Evolutionary conservation across 768 basidiomycete species (phyloP).

Genomic region (Leccinellum rugosiceps): DNA sequence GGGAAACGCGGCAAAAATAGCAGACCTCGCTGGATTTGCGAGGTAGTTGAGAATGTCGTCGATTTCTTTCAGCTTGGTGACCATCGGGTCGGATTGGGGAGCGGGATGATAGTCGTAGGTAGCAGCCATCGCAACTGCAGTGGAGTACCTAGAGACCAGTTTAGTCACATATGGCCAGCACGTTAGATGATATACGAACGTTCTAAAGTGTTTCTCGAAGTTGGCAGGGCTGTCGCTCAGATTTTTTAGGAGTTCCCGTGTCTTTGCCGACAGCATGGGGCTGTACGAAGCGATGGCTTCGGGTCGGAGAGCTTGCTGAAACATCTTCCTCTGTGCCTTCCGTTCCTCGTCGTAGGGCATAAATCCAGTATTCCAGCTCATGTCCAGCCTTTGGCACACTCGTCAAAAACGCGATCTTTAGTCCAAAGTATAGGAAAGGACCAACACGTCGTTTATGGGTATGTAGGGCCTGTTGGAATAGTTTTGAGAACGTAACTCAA

Average conservation of each 20-base stretch:
- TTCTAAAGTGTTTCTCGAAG: slow-evolving; percentile 9
- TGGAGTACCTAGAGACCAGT: background rate
- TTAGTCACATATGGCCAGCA: background rate
- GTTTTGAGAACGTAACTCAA: slow-evolving; percentile 4
- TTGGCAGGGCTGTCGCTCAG: background rate
- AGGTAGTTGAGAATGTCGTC: background rate
- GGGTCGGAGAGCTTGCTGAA: slow-evolving; percentile 1
- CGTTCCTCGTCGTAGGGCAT: slow-evolving; percentile 5
- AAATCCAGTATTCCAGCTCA: slow-evolving; percentile 4
- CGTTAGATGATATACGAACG: background rate
- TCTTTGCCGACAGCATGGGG: slow-evolving; percentile 1
- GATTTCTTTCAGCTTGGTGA: slow-evolving; percentile 2
- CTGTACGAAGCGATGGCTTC: background rate
- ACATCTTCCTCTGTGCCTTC: slow-evolving; percentile 1
- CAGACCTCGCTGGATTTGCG: background rate
- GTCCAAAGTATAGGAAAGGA: background rate
- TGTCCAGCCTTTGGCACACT: background rate
- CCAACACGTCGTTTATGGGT: slow-evolving; percentile 1
- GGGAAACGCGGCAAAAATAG: slow-evolving; percentile 4
- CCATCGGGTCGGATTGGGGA: slow-evolving; percentile 9
- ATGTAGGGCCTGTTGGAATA: slow-evolving; percentile 7
- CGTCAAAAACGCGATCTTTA: background rate
- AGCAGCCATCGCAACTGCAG: slow-evolving; percentile 10
- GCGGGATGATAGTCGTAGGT: slow-evolving; percentile 9
- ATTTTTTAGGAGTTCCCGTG: slow-evolving; percentile 2